phyloP scores from a whole-genome alignment of 768 basidiomycete genomes.

The Lactarius pseudohatsudake region DNA sequence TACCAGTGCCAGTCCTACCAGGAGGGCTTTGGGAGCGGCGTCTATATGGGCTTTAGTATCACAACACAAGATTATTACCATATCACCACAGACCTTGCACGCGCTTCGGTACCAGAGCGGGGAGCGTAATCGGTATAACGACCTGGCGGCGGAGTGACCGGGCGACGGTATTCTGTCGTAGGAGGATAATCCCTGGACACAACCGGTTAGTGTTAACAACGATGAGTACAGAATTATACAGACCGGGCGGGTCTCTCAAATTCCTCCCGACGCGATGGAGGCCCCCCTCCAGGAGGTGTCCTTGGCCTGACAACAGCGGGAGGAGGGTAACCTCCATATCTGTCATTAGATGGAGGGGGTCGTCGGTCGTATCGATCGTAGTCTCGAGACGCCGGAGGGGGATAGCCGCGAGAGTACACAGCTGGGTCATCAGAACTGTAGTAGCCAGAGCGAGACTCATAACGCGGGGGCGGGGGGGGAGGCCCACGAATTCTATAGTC shows the following conservation, averaged over 20 bases:
- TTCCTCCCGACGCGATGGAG: slow-evolving; percentile 36
- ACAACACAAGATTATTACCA: background rate
- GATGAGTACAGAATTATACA: background rate
- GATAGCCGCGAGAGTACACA: slow-evolving; percentile 56
- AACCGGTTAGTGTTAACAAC: slow-evolving; percentile 1
- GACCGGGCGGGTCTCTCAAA: slow-evolving; percentile 31
- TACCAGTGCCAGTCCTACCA: slow-evolving; percentile 29
- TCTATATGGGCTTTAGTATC: slow-evolving; percentile 14
- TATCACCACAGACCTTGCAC: slow-evolving; percentile 26
- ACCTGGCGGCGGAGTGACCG: slow-evolving; percentile 32
- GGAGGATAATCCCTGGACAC: slow-evolving; percentile 28
- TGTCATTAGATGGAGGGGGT: slow-evolving; percentile 43
- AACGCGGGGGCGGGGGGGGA: slow-evolving; percentile 52
- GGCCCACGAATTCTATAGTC: slow-evolving; percentile 63
- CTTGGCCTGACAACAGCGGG: slow-evolving; percentile 42
- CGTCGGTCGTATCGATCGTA: slow-evolving; percentile 62
- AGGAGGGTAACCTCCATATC: slow-evolving; percentile 42
- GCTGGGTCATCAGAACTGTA: slow-evolving; percentile 45
- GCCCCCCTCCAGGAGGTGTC: slow-evolving; percentile 26
- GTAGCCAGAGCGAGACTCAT: slow-evolving; percentile 50
- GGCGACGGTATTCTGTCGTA: slow-evolving; percentile 31
- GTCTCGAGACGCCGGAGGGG: slow-evolving; percentile 46
- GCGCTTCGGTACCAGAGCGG: slow-evolving; percentile 28
- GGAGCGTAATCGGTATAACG: slow-evolving; percentile 32
- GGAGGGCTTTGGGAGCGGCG: slow-evolving; percentile 32